These are phyloP conservation scores for Linum lewisii DNA, from an alignment of 345 rosid genomes.

Conservation along the genomic window DNA sequence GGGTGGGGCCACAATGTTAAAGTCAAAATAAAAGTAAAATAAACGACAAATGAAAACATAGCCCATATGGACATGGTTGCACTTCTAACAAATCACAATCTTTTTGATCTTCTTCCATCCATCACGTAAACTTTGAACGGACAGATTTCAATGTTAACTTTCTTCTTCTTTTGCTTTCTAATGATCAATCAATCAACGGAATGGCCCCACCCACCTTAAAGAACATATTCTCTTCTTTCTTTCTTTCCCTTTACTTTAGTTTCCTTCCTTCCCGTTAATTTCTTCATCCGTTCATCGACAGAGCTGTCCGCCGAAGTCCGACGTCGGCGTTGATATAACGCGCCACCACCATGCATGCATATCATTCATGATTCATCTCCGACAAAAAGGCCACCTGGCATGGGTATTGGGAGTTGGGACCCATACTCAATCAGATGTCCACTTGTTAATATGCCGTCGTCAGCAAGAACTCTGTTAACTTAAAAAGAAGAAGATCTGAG, in stretches of 20 bases:
- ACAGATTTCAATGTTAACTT: constrained; percentile 5
- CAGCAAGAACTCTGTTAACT: too few relatives aligned
- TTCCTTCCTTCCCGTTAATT: constrained; percentile 17
- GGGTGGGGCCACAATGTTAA: too few relatives aligned
- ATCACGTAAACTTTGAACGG: constrained; percentile 20
- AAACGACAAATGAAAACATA: too few relatives aligned
- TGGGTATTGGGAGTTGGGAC: too few relatives aligned
- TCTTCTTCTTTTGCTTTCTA: too few relatives aligned
- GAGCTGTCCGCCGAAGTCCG: too few relatives aligned
- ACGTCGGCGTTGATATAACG: constrained; percentile 52
- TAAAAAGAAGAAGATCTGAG: too few relatives aligned
- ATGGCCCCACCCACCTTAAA: constrained; percentile 7
- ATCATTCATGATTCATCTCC: constrained; percentile 23
- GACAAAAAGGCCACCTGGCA: constrained; percentile 35
- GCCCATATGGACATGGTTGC: too few relatives aligned
- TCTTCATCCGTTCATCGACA: not conserved
- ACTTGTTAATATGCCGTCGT: too few relatives aligned
- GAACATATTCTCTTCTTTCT: constrained; percentile 43
- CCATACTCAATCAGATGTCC: constrained; percentile 14
- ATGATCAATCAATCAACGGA: constrained; percentile 20
- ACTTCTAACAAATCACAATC: too few relatives aligned
- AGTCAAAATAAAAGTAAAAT: too few relatives aligned
- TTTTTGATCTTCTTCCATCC: not conserved
- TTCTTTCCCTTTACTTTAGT: constrained; percentile 1
- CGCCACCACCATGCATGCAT: constrained; percentile 20